A percentile compares a stretch with the other conserved stretches of the same genome.
Conservation (phyloP, 352 stramenopile species). For the Phytophthora pinifolia region DNA sequence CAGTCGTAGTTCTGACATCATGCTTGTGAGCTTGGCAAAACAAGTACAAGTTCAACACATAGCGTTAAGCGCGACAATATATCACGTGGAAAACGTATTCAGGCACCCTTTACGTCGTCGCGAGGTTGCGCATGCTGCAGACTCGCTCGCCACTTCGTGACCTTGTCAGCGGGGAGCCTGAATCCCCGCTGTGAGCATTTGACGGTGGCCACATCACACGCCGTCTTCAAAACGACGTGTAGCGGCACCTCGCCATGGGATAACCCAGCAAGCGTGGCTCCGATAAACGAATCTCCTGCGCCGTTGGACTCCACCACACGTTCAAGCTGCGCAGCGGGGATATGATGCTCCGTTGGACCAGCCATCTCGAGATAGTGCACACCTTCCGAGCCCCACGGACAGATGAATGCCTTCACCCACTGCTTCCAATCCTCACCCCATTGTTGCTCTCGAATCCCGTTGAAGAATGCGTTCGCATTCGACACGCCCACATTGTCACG, state of each 20-base stretch:
- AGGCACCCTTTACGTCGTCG: constrained; percentile 7
- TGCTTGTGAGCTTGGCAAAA: background rate
- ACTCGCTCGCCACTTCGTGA: constrained; percentile 22
- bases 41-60: constrained; percentile 8
- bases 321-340: constrained; percentile 35
- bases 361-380: constrained; percentile 54
- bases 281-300: constrained; percentile 76
- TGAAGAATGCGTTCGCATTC: constrained; percentile 49
- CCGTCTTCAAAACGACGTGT: constrained; percentile 34
- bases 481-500: constrained; percentile 48
- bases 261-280: constrained; percentile 53
- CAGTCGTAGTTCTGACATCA: background rate
- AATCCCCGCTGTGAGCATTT: constrained; percentile 71
- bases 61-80: constrained; percentile 7
- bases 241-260: constrained; percentile 29
- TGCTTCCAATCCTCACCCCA: constrained; percentile 30
- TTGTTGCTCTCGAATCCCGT: constrained; percentile 15
- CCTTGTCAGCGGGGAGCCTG: constrained; percentile 24
- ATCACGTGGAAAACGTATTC: background rate
- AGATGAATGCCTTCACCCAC: constrained; percentile 54
- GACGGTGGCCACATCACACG: constrained; percentile 51
- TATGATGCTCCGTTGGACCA: constrained; percentile 29
- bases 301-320: constrained; percentile 66
- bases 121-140: constrained; percentile 8
- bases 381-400: constrained; percentile 60